Base-by-base conservation (phyloP, 306 rosid species). In the Chamaecrista fasciculata region DNA sequence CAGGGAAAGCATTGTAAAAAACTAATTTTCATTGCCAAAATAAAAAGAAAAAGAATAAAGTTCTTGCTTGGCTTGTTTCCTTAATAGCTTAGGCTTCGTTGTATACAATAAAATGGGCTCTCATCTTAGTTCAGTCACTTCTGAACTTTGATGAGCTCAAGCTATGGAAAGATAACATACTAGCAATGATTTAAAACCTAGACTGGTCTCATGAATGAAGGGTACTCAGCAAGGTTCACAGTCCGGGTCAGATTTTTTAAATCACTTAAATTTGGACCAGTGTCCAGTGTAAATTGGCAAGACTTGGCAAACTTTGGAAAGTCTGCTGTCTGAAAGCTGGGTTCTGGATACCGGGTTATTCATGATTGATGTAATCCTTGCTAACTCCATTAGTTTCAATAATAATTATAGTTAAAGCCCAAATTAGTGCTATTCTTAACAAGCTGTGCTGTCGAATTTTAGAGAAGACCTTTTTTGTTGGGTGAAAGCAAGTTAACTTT, bases 81-180 rank as follows among this genome's bases (percentile, higher is more conserved):
- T 62, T 62, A 49, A 14, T 25, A 58, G 58, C 26, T 21, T 33
- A 40, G 53, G n/a, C 15, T 51, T 33, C 23, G 26, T 23, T 40
- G 23, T 24, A 21, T 33, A 67, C 64, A 73, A 60, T 26, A 52
- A 52, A 53, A 25, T 4, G 68, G 39, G 33, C 28, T 25, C 56
- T 36, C 25, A 39, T 31, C 58, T 73, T 18, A 6, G 67, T 43
- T 68, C 19, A 8, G 31, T 78, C 55, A 23, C 16, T n/a, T 71
- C 2, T 26, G 48, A 64, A 60, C 42, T 66, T 67, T 42, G 16
- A 47, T 6, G 20, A 60, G 28, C 42, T 72, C 40, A 37, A 19
- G 52, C 55, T 9, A 40, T 58, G 60, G 20, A 46, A 66, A 49
- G 28, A 37, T 68, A n/a, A 74, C 58, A 39, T 15, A 42, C 33